A percentile compares a stretch with the other conserved stretches of the same genome.
These are phyloP conservation scores for Bipolaris zeicola DNA, from an alignment of 2,329 filamentous ascomycete genomes.

Conservation along the genomic window DNA sequence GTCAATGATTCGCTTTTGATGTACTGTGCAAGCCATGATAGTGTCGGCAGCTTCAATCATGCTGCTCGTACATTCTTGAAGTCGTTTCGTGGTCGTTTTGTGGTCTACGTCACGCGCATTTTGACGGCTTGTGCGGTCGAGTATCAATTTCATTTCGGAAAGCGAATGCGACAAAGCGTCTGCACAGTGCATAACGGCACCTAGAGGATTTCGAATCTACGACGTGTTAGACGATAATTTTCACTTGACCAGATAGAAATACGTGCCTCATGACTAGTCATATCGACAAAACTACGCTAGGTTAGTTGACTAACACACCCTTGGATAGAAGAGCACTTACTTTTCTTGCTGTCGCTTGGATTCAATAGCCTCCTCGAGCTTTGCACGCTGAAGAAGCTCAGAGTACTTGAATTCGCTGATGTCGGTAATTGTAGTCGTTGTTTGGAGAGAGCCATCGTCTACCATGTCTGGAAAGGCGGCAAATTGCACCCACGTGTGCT, in stretches of 20 bases:
- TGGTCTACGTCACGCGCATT: neutral
- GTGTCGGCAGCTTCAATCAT: constrained; percentile 27
- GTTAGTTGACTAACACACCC: neutral
- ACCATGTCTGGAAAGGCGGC: constrained; percentile 1
- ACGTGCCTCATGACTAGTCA: constrained; percentile 6
- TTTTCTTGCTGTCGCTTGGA: constrained; percentile 6
- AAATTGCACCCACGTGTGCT: constrained; percentile 3
- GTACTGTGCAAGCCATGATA: constrained; percentile 33
- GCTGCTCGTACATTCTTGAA: neutral
- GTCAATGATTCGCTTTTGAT: constrained; percentile 37
- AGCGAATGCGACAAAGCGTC: constrained; percentile 2
- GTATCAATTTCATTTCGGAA: constrained; percentile 1
- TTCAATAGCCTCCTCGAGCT: constrained; percentile 2
- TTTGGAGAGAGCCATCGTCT: neutral
- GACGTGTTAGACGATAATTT: neutral
- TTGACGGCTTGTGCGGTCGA: neutral
- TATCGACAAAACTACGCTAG: neutral
- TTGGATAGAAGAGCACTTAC: neutral
- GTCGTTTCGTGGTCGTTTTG: neutral
- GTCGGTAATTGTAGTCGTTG: constrained; percentile 1
- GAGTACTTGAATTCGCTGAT: constrained; percentile 5
- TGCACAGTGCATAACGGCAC: constrained; percentile 6
- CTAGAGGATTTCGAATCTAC: constrained; percentile 5
- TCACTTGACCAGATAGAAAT: neutral
- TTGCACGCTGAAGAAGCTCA: neutral